Evolutionary conservation across 1,284 basidiomycete genomes (phyloP).

Genomic region (Porodaedalea pini): DNA sequence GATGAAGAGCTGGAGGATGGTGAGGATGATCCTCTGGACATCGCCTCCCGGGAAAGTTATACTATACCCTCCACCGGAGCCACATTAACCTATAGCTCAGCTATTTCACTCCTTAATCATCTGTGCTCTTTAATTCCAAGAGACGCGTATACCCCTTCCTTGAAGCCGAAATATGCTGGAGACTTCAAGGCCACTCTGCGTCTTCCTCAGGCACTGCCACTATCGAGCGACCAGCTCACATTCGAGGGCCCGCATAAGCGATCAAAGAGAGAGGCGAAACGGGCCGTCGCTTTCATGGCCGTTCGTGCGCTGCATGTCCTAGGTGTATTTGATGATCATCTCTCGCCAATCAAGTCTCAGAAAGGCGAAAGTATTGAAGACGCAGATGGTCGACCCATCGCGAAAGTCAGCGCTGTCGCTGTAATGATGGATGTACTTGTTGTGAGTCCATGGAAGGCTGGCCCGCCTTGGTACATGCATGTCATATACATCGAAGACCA

Average conservation of each 20-base stretch:
- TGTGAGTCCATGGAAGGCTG: constrained; percentile 62
- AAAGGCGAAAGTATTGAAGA: constrained; percentile 46
- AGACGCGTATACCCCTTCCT: constrained; percentile 61
- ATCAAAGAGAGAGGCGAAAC: constrained; percentile 76
- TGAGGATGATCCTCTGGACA: constrained; percentile 46
- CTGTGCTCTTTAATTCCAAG: constrained; percentile 73
- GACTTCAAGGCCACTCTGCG: constrained; percentile 55
- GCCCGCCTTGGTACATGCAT: constrained; percentile 57
- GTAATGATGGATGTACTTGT: constrained; percentile 53
- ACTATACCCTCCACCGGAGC: constrained; percentile 69
- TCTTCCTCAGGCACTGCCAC: constrained; percentile 66
- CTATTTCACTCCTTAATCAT: constrained; percentile 64
- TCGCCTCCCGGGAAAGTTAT: constrained; percentile 65
- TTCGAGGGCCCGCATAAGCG: constrained; percentile 54
- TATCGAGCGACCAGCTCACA: constrained; percentile 49
- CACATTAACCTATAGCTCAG: constrained; percentile 69
- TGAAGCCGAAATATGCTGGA: constrained; percentile 58
- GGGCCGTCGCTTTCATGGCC: constrained; percentile 73
- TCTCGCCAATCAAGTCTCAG: constrained; percentile 54
- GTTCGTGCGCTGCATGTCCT: constrained; percentile 62
- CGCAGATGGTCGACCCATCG: constrained; percentile 44
- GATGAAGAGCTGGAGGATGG: constrained; percentile 35
- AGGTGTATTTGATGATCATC: constrained; percentile 76
- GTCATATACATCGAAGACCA: constrained; percentile 48
- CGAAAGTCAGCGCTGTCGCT: constrained; percentile 43